These are phyloP conservation scores for Sporothrix luriei DNA, from an alignment of 2,329 filamentous ascomycete genomes.

Conservation along the genomic window DNA sequence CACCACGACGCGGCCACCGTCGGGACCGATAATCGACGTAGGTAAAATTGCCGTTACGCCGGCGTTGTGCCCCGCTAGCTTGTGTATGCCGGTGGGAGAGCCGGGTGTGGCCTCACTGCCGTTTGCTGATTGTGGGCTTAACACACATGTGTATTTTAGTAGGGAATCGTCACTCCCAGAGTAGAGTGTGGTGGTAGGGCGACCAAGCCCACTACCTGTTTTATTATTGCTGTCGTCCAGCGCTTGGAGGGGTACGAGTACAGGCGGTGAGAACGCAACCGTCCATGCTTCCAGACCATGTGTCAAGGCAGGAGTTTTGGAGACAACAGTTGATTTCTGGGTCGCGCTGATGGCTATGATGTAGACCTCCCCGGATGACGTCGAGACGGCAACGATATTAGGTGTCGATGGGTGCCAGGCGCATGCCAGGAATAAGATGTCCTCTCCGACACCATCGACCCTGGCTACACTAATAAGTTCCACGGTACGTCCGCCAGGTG, in stretches of 20 bases:
- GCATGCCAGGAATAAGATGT: conserved; percentile 70
- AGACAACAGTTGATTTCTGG: conserved; percentile 46
- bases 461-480: conserved; percentile 50
- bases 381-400: conserved; percentile 67
- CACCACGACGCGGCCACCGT: conserved; percentile 62
- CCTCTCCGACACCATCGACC: conserved; percentile 55
- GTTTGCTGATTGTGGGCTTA: neutral
- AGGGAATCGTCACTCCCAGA: conserved; percentile 77
- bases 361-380: conserved; percentile 67
- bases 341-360: conserved; percentile 53
- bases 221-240: neutral
- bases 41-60: conserved; percentile 88
- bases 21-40: conserved; percentile 49
- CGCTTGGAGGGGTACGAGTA: neutral
- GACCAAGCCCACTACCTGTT: too few species aligned
- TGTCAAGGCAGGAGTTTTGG: conserved; percentile 47
- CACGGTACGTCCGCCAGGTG: conserved; percentile 40
- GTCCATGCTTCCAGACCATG: conserved; percentile 74
- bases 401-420: conserved; percentile 66
- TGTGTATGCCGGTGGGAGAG: conserved; percentile 36
- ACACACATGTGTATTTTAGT: conserved; percentile 51
- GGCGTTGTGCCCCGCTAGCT: conserved; percentile 61
- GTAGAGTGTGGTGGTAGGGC: conserved; percentile 52
- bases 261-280: conserved; percentile 57
- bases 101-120: conserved; percentile 20